Conservation (phyloP, 805 yeast species). For the Starmerella floricola region DNA sequence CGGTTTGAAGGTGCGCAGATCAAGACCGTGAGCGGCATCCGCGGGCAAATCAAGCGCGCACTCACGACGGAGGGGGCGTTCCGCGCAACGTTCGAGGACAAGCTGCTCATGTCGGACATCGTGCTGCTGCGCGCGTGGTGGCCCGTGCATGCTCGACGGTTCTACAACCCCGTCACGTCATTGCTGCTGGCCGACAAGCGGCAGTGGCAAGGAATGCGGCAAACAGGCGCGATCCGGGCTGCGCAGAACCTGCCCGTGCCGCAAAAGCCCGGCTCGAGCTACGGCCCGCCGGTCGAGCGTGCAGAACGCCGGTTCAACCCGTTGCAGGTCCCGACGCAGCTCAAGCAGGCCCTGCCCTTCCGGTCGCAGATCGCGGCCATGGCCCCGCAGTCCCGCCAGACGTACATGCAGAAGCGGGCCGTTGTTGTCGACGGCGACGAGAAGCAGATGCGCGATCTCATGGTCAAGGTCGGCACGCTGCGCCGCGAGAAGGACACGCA, state of each 20-base stretch:
- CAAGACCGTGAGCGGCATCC: constrained; percentile 89
- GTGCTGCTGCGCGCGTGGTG: constrained; percentile 91
- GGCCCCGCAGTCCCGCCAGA: constrained; percentile 68
- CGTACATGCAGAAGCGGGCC: constrained; percentile 82
- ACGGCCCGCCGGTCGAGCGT: constrained; percentile 62
- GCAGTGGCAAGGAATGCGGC: constrained; percentile 93
- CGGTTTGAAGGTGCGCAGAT: constrained; percentile 96
- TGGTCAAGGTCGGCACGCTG: constrained; percentile 76
- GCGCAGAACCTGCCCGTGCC: constrained; percentile 57
- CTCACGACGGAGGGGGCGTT: constrained; percentile 84
- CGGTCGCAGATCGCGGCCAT: constrained; percentile 78
- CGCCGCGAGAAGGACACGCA: constrained; percentile 75
- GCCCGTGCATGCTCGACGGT: constrained; percentile 79
- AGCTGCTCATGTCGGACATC: constrained; percentile 70
- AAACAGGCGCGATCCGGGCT: constrained; percentile 88
- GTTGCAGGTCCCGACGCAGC: constrained; percentile 67
- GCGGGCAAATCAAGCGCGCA: constrained; percentile 96
- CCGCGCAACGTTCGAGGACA: constrained; percentile 96
- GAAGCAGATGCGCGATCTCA: constrained; percentile 78
- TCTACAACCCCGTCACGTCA: constrained; percentile 94
- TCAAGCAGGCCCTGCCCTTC: constrained; percentile 74
- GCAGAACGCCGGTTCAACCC: constrained; percentile 76
- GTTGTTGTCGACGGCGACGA: constrained; percentile 88
- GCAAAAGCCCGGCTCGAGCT: constrained; percentile 38
- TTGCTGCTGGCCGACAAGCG: constrained; percentile 60